phyloP scores from a whole-genome alignment of 1,284 basidiomycete genomes.

The Papiliotrema terrestris region DNA sequence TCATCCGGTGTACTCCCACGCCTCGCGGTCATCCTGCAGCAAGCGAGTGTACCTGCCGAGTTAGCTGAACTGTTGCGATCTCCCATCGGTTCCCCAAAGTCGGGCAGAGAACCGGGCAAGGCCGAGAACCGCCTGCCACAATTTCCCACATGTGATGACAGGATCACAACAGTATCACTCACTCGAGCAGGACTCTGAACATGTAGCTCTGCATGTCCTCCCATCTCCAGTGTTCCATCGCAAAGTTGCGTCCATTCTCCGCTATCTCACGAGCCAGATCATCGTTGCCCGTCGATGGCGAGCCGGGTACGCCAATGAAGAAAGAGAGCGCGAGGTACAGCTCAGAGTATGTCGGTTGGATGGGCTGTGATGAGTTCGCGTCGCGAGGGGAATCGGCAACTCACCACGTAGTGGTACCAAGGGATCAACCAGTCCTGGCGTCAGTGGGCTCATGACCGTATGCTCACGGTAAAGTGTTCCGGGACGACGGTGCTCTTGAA shows the following conservation, averaged over 20 bases:
- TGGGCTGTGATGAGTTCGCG: conserved; percentile 32
- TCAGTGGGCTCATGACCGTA: background rate
- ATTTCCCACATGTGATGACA: background rate
- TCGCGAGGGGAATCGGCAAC: conserved; percentile 7
- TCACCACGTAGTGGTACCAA: conserved; percentile 51
- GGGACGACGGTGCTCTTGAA: conserved; percentile 51
- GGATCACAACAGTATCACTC: conserved; percentile 8
- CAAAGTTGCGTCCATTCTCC: conserved; percentile 48
- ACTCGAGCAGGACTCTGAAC: conserved; percentile 42
- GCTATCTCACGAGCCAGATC: conserved; percentile 50
- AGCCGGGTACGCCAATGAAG: conserved; percentile 49
- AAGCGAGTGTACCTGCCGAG: conserved; percentile 3
- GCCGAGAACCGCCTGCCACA: background rate
- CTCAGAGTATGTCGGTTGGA: conserved; percentile 53
- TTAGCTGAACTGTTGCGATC: background rate
- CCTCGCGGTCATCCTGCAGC: conserved; percentile 2
- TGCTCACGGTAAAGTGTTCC: conserved; percentile 23
- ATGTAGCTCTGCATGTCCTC: conserved; percentile 55
- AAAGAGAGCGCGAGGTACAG: conserved; percentile 53
- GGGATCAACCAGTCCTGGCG: conserved; percentile 47
- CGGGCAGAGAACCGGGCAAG: background rate
- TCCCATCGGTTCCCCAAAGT: background rate
- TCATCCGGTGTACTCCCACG: background rate
- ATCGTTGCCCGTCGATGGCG: conserved; percentile 40
- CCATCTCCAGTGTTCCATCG: conserved; percentile 51